Evolutionary conservation across 495 filamentous ascomycete genomes (phyloP).

Genomic region (Xylaria telfairii): DNA sequence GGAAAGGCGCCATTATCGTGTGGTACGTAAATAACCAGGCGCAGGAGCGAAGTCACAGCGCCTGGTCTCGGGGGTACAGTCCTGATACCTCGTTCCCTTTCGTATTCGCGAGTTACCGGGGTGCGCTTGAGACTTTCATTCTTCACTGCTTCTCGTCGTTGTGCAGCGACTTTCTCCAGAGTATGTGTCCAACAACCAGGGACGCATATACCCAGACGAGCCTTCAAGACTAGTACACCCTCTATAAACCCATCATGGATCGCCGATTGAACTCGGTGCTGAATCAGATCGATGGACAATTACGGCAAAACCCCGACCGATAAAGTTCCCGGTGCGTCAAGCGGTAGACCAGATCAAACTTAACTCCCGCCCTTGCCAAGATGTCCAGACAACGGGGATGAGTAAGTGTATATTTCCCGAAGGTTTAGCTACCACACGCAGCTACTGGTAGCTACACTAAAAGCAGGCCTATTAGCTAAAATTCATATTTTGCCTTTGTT

Average conservation of each 20-base stretch:
- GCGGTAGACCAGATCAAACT: not conserved
- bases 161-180: not conserved
- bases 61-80: not conserved
- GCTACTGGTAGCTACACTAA: not conserved
- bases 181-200: constrained; percentile 7
- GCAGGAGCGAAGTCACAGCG: not conserved
- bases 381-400: not conserved
- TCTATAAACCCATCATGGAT: not conserved
- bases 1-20: constrained; percentile 19
- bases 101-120: not conserved
- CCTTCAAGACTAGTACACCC: not conserved
- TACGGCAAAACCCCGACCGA: not conserved
- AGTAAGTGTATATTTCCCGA: not conserved
- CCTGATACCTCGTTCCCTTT: constrained; percentile 15
- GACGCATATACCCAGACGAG: not conserved
- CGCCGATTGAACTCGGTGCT: not conserved
- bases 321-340: not conserved
- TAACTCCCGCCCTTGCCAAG: not conserved
- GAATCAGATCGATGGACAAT: constrained; percentile 1
- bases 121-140: not conserved
- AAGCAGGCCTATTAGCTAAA: not conserved
- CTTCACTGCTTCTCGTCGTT: not conserved
- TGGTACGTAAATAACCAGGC: not conserved
- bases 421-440: not conserved
- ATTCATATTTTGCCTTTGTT: constrained; percentile 11